Conservation (phyloP, 2,329 filamentous ascomycete genomes). For the Aquanectria penicillioides region DNA sequence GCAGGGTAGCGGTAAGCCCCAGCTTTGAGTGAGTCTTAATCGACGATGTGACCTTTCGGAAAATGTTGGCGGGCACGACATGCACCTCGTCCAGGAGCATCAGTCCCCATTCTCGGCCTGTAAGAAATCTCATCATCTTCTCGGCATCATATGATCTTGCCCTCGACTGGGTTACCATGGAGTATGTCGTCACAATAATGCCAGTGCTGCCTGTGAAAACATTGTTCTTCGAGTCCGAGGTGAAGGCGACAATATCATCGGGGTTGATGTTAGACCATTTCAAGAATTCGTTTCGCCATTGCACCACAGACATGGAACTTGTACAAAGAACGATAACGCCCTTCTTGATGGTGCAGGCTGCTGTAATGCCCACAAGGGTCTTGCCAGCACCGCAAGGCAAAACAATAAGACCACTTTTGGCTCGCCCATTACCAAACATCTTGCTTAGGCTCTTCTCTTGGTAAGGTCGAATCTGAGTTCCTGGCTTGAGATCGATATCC, state of each 20-base stretch:
- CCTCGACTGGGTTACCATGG: conserved; percentile 95
- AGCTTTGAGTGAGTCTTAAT: conserved; percentile 97
- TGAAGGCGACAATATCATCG: conserved; percentile 93
- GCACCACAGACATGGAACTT: conserved; percentile 96
- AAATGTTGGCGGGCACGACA: conserved; percentile 96
- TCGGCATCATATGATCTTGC: conserved; percentile 91
- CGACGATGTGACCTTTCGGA: conserved; percentile 89
- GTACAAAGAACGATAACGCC: conserved; percentile 95
- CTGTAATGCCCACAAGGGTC: conserved; percentile 97
- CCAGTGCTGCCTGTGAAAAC: conserved; percentile 89
- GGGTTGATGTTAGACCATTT: conserved; percentile 98
- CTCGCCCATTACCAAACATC: conserved; percentile 98
- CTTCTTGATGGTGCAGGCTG: conserved; percentile 97
- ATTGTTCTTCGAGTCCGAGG: conserved; percentile 85
- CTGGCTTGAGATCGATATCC: conserved; percentile 91
- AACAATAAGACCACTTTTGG: conserved; percentile 97
- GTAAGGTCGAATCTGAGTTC: conserved; percentile 90
- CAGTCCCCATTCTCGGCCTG: conserved; percentile 90
- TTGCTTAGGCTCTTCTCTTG: conserved; percentile 98
- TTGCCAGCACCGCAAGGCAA: conserved; percentile 96
- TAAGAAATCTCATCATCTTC: conserved; percentile 97
- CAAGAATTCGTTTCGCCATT: conserved; percentile 96
- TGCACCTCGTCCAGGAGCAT: conserved; percentile 98
- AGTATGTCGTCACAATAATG: conserved; percentile 97
- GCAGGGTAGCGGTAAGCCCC: conserved; percentile 89